Evolutionary conservation across 2,329 filamentous ascomycete species (phyloP).

Genomic region (Pyrenochaeta sp.): DNA sequence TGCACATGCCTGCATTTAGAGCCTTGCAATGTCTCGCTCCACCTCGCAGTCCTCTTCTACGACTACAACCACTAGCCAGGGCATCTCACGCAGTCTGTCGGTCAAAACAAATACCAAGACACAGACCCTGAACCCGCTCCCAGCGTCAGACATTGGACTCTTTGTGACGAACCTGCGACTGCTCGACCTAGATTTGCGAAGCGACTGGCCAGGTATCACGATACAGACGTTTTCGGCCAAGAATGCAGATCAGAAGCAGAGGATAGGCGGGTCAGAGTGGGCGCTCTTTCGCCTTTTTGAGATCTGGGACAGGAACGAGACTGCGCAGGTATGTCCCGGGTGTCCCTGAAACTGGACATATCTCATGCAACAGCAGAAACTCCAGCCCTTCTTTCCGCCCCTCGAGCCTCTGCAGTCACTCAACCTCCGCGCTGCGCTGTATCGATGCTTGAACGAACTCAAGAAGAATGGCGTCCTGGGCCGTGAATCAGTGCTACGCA

Average conservation of each 20-base stretch:
- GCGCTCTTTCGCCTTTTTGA: constrained; percentile 86
- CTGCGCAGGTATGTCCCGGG: constrained; percentile 67
- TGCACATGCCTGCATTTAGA: constrained; percentile 13
- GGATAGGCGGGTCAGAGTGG: constrained; percentile 88
- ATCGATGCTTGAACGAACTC: constrained; percentile 79
- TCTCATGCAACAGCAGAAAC: constrained; percentile 66
- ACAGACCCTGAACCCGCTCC: constrained; percentile 27
- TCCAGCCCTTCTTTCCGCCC: constrained; percentile 89
- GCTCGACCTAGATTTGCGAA: constrained; percentile 76
- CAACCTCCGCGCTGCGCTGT: constrained; percentile 85
- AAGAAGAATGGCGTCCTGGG: constrained; percentile 89
- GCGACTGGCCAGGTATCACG: constrained; percentile 83
- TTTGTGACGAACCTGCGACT: constrained; percentile 87
- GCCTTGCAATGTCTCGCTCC: constrained; percentile 38
- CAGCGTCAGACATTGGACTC: constrained; percentile 53
- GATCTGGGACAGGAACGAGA: constrained; percentile 80
- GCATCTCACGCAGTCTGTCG: constrained; percentile 37
- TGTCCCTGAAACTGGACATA: not conserved
- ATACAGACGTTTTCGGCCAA: constrained; percentile 73
- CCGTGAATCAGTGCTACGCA: constrained; percentile 80
- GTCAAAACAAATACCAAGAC: constrained; percentile 43
- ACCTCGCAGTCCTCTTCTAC: constrained; percentile 33
- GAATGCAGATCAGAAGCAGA: constrained; percentile 80
- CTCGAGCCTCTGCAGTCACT: constrained; percentile 89
- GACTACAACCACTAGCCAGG: constrained; percentile 26